phyloP scores from a whole-genome alignment of 2,329 filamentous ascomycete genomes.

The Penicillium sclerotigenum region DNA sequence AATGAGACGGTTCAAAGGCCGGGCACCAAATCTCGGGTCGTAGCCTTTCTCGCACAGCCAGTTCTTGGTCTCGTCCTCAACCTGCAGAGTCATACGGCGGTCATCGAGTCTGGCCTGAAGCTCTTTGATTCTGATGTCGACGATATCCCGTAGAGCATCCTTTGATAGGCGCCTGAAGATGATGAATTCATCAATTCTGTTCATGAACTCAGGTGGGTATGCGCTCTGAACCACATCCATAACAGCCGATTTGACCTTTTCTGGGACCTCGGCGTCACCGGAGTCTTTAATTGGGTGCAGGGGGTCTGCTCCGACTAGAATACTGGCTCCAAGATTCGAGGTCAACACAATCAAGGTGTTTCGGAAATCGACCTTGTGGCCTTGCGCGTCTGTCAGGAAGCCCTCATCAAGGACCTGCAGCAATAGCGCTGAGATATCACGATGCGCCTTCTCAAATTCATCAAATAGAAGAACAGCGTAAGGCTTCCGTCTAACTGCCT shows the following conservation, averaged over 20 bases:
- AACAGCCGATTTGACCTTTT: conserved; percentile 71
- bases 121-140: conserved; percentile 85
- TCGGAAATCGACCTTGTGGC: conserved; percentile 93
- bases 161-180: conserved; percentile 84
- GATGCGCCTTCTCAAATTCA: conserved; percentile 96
- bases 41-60: conserved; percentile 91
- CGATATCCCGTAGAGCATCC: conserved; percentile 79
- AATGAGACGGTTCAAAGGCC: conserved; percentile 87
- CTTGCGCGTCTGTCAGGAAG: conserved; percentile 90
- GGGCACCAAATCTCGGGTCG: conserved; percentile 84
- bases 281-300: conserved; percentile 62
- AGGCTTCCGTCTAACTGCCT: conserved; percentile 89
- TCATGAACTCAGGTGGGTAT: conserved; percentile 91
- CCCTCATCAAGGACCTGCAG: conserved; percentile 95
- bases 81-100: conserved; percentile 72
- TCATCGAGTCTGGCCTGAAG: conserved; percentile 80
- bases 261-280: conserved; percentile 65
- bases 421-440: conserved; percentile 86
- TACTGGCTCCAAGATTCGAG: conserved; percentile 89
- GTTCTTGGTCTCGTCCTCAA: conserved; percentile 68
- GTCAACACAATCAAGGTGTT: conserved; percentile 97
- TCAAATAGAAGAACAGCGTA: conserved; percentile 95
- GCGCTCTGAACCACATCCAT: conserved; percentile 77
- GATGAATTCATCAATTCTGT: conserved; percentile 95
- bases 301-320: conserved; percentile 73